phyloP scores from a whole-genome alignment of 108 stramenopile genomes.

The Thalassiosira profunda region DNA sequence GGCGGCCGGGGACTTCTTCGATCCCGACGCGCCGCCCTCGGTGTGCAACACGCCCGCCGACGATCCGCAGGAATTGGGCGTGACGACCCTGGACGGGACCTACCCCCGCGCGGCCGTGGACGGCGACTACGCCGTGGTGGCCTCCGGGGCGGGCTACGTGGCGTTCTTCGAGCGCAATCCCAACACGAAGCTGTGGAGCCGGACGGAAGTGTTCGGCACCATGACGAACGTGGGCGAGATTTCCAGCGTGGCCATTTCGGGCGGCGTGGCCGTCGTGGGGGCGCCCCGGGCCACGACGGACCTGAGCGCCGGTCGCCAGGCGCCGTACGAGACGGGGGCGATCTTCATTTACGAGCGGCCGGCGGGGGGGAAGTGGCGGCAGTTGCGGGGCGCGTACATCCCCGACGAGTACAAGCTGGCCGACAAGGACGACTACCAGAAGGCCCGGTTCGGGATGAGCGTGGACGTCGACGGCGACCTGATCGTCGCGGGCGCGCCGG shows the following conservation, averaged over 20 bases:
- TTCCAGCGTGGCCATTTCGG: constrained; percentile 7
- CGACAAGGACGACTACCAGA: background rate
- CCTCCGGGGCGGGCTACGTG: constrained; percentile 18
- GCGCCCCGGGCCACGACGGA: constrained; percentile 10
- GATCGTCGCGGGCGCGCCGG: constrained; percentile 21
- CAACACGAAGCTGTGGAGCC: constrained; percentile 1
- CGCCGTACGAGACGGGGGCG: constrained; percentile 5
- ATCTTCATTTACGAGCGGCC: constrained; percentile 21
- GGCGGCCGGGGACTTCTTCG: too few relatives aligned
- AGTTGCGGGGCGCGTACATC: constrained; percentile 3
- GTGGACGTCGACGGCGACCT: constrained; percentile 23
- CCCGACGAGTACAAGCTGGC: constrained; percentile 10
- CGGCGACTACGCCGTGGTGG: constrained; percentile 19
- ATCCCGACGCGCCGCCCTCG: background rate
- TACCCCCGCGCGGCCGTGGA: constrained; percentile 14
- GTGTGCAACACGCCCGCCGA: background rate
- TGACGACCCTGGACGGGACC: background rate
- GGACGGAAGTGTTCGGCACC: constrained; percentile 13
- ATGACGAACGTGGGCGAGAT: constrained; percentile 10
- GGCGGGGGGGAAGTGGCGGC: constrained; percentile 2
- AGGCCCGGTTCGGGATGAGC: constrained; percentile 8
- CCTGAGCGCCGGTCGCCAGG: background rate
- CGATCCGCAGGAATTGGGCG: constrained; percentile 10
- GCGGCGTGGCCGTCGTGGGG: constrained; percentile 17
- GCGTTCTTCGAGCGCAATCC: constrained; percentile 7